Conservation (phyloP, 768 basidiomycete genomes). For the Clavulina sp. region DNA sequence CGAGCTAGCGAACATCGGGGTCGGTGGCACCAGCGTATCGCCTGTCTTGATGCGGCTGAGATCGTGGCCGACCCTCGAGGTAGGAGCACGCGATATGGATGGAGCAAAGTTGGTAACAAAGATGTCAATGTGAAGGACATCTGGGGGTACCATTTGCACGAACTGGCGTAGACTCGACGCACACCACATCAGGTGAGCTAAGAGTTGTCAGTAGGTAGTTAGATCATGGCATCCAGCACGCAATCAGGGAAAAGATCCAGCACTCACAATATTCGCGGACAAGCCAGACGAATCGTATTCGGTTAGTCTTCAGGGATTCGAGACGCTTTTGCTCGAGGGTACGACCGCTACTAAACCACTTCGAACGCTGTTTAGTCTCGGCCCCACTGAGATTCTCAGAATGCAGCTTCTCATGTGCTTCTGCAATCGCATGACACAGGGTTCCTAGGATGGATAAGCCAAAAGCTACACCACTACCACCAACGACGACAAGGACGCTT, state of each 20-base stretch:
- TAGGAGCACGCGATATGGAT: constrained; percentile 5
- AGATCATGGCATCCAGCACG: too few species aligned
- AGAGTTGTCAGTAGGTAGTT: not conserved
- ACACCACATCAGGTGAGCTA: constrained; percentile 65
- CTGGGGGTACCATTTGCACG: constrained; percentile 32
- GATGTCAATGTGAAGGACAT: constrained; percentile 45
- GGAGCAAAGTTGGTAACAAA: constrained; percentile 47
- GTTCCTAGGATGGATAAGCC: constrained; percentile 49
- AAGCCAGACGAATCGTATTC: constrained; percentile 63
- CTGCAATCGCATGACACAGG: constrained; percentile 30
- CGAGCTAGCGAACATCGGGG: constrained; percentile 17
- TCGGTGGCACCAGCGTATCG: constrained; percentile 23
- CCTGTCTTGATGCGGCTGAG: constrained; percentile 2
- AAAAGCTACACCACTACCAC: constrained; percentile 63
- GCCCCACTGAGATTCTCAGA: too few species aligned
- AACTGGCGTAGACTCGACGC: constrained; percentile 48
- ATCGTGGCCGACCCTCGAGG: too few species aligned
- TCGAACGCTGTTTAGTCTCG: too few species aligned
- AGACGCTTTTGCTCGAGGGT: too few species aligned
- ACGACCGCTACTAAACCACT: too few species aligned
- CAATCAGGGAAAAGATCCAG: not conserved
- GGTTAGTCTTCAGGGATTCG: constrained; percentile 26
- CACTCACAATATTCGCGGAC: constrained; percentile 54
- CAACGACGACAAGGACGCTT: constrained; percentile 43
- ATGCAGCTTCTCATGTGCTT: too few species aligned